Evolutionary conservation across 208 protist genomes (phyloP).

Genomic region (Leishmania major): DNA sequence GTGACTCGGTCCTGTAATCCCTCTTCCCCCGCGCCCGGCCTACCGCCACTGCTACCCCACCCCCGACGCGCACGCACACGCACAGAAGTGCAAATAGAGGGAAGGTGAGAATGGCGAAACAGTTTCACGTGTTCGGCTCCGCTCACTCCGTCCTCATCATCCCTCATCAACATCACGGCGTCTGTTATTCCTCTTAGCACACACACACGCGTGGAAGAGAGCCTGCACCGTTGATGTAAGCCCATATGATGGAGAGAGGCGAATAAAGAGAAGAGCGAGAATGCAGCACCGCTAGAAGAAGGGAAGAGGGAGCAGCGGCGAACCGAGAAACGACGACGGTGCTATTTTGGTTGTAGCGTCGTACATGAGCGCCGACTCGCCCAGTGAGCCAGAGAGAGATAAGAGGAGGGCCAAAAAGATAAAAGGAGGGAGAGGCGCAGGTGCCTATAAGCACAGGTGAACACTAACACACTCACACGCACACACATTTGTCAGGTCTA

Average conservation of each 20-base stretch:
- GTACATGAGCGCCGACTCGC: neutral
- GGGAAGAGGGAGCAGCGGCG: neutral
- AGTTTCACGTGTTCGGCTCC: neutral
- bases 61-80: too few relatives aligned
- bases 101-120: neutral
- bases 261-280: neutral
- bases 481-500: neutral
- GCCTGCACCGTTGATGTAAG: neutral
- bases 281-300: neutral
- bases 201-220: neutral
- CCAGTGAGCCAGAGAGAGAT: neutral
- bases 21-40: too few relatives aligned
- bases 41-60: too few relatives aligned
- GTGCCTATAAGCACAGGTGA: neutral
- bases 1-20: too few relatives aligned
- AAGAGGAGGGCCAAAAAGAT: neutral
- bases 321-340: neutral
- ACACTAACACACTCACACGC: neutral
- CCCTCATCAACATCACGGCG: neutral
- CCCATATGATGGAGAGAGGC: neutral
- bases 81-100: neutral
- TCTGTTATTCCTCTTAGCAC: neutral
- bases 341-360: neutral
- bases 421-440: slow-evolving; percentile 1
- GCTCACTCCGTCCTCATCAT: neutral